Evolutionary conservation across 306 rosid genomes (phyloP).

Genomic region (Astragalus glycyphyllos): DNA sequence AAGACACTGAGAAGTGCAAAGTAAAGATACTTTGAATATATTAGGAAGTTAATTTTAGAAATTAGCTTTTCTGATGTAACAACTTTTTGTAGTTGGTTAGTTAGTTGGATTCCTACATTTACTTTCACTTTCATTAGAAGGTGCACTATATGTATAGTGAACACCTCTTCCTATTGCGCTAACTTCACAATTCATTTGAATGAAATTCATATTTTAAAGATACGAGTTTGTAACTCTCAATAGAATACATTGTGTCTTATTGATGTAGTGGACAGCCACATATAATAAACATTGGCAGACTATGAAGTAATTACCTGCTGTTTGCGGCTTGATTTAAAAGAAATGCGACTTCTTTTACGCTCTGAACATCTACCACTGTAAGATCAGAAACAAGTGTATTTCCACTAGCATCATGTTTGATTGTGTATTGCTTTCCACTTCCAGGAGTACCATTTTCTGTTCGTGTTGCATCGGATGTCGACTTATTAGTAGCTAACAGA

Average conservation of each 20-base stretch:
- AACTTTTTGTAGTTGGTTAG: too few relatives aligned
- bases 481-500: constrained; percentile 68
- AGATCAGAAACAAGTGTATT: constrained; percentile 90
- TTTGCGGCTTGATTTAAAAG: constrained; percentile 86
- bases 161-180: too few relatives aligned
- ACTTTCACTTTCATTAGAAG: too few relatives aligned
- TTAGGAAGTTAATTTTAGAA: too few relatives aligned
- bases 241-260: not conserved
- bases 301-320: constrained; percentile 70
- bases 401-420: constrained; percentile 85
- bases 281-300: constrained; percentile 14
- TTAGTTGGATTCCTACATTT: too few relatives aligned
- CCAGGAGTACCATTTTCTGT: constrained; percentile 72
- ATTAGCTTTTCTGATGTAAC: too few relatives aligned
- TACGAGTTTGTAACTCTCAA: too few relatives aligned
- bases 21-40: not conserved
- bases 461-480: constrained; percentile 57
- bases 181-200: too few relatives aligned
- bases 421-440: constrained; percentile 85
- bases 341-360: constrained; percentile 86
- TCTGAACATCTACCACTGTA: constrained; percentile 84
- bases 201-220: too few relatives aligned
- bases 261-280: not conserved
- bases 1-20: not conserved
- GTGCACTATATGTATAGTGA: too few relatives aligned